phyloP scores from a whole-genome alignment of 78 protist genomes.

The Dictyostelium purpureum region DNA sequence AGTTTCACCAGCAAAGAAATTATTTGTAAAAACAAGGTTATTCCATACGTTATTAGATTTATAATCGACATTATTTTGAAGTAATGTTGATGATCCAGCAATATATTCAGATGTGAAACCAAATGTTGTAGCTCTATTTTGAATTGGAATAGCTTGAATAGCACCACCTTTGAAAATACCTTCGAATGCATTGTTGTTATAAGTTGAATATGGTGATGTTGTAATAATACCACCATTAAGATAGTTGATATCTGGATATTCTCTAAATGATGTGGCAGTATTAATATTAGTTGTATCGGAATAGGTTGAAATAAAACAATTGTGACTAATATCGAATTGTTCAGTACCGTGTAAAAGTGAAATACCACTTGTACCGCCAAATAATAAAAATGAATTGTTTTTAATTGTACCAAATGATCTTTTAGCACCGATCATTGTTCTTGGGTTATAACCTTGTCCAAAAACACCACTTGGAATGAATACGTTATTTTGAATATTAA shows the following conservation, averaged over 20 bases:
- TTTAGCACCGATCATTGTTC: neutral
- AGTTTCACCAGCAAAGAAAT: neutral
- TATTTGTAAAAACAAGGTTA: neutral
- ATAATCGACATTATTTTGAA: neutral
- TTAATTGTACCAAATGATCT: neutral
- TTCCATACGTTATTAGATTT: neutral
- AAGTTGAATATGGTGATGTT: neutral
- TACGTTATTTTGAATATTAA: neutral
- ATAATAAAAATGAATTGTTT: neutral
- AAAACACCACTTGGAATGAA: neutral
- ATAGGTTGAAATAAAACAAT: neutral
- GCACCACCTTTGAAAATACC: slow-evolving; percentile 11
- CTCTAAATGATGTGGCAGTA: neutral
- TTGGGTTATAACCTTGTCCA: neutral
- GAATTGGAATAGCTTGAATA: neutral
- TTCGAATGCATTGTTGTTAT: neutral
- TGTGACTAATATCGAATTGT: neutral
- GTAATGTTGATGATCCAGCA: neutral
- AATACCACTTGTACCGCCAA: neutral
- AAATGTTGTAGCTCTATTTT: neutral
- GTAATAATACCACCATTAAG: neutral
- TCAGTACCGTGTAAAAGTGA: slow-evolving; percentile 3
- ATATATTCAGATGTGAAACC: neutral
- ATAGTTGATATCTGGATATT: neutral
- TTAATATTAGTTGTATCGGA: neutral